These are phyloP conservation scores for Trifolium subterraneum DNA, from an alignment of 306 rosid species.

Conservation along the genomic window DNA sequence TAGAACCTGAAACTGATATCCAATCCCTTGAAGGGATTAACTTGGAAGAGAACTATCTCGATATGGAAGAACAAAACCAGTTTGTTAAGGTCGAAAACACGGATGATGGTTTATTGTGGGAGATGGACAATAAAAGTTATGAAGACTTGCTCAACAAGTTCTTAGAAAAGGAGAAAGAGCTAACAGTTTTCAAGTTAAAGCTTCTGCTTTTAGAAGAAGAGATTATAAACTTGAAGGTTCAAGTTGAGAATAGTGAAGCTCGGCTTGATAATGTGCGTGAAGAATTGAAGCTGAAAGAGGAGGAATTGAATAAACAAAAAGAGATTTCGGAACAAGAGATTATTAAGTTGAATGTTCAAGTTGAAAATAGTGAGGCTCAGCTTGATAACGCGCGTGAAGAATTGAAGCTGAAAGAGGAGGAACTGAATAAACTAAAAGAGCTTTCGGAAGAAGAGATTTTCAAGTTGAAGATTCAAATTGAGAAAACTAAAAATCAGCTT, in stretches of 20 bases:
- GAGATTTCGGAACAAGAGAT: no score
- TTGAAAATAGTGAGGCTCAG: no score
- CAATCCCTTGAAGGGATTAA: conserved; percentile 20
- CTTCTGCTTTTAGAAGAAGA: conserved; percentile 33
- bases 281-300: no score
- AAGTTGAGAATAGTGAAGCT: no score
- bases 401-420: no score
- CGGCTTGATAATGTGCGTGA: no score
- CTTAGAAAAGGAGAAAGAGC: conserved; percentile 48
- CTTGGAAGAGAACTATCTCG: background rate
- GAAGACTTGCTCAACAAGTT: conserved; percentile 41
- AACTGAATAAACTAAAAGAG: no score
- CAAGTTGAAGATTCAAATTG: background rate
- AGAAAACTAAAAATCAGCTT: conserved; percentile 18
- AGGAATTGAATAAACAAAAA: no score
- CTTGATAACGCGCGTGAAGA: no score
- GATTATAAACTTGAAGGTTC: no score
- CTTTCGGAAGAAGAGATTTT: conserved; percentile 49
- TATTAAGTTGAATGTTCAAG: no score
- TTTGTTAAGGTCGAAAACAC: background rate
- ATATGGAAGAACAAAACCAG: background rate
- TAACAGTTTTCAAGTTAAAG: conserved; percentile 45
- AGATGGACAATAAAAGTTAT: background rate
- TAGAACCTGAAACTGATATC: conserved; percentile 56
- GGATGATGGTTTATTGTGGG: background rate